A percentile compares a stretch with the other conserved stretches of the same genome.
These are phyloP conservation scores for Phytophthora nicotianae DNA, from an alignment of 352 stramenopile species.

Conservation along the genomic window DNA sequence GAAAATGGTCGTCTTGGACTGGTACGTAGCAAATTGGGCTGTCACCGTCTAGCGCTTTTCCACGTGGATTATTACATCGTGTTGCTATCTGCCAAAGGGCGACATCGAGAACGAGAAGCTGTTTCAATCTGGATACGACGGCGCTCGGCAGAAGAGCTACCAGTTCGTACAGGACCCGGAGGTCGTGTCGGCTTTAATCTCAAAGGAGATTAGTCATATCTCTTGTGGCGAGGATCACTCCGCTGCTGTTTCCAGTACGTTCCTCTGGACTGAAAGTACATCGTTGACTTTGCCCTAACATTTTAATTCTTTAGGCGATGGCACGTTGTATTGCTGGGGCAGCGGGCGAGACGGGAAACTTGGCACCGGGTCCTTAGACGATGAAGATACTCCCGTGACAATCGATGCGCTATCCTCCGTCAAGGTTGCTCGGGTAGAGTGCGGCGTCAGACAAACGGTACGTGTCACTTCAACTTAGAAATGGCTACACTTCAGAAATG, in stretches of 20 bases:
- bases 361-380: conserved; percentile 60
- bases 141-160: conserved; percentile 68
- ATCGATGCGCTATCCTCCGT: conserved; percentile 66
- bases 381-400: conserved; percentile 53
- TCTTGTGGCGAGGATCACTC: conserved; percentile 75
- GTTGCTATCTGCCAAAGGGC: conserved; percentile 32
- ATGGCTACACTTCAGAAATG: conserved; percentile 6
- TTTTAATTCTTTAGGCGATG: conserved; percentile 42
- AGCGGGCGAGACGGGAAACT: conserved; percentile 69
- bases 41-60: neutral
- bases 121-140: conserved; percentile 73
- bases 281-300: conserved; percentile 3
- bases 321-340: conserved; percentile 74
- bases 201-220: conserved; percentile 48
- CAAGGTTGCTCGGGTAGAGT: conserved; percentile 57
- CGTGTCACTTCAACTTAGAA: conserved; percentile 18
- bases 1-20: conserved; percentile 71
- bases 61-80: conserved; percentile 8
- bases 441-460: conserved; percentile 67
- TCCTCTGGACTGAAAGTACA: neutral
- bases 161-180: conserved; percentile 59
- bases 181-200: conserved; percentile 52
- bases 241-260: conserved; percentile 65
- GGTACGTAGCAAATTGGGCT: conserved; percentile 28
- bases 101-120: conserved; percentile 72